phyloP scores from a whole-genome alignment of 2,329 filamentous ascomycete species.

The Cercospora zeina region DNA sequence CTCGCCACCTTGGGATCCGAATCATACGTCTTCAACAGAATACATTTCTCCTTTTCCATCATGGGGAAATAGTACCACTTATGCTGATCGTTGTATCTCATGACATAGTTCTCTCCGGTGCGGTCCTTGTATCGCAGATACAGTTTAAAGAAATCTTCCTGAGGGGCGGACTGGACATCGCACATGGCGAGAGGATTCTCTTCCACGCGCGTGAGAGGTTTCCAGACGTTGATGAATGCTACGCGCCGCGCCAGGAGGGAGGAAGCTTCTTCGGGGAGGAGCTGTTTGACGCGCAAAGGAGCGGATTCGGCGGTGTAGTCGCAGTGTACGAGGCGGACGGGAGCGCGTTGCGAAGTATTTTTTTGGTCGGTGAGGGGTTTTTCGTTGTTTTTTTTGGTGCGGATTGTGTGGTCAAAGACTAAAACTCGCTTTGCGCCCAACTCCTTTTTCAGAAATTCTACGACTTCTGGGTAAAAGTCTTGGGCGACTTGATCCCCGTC shows the following conservation, averaged over 20 bases:
- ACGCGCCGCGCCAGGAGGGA: conserved; percentile 48
- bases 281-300: conserved; percentile 46
- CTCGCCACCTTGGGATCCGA: conserved; percentile 38
- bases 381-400: conserved; percentile 41
- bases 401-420: conserved; percentile 56
- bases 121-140: conserved; percentile 45
- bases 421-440: conserved; percentile 48
- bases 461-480: conserved; percentile 51
- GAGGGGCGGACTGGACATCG: conserved; percentile 42
- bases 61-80: conserved; percentile 46
- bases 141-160: conserved; percentile 47
- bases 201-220: conserved; percentile 48
- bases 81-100: conserved; percentile 40
- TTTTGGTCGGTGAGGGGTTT: conserved; percentile 43
- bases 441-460: conserved; percentile 49
- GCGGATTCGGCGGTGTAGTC: conserved; percentile 52
- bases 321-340: conserved; percentile 55
- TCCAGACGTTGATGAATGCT: conserved; percentile 57
- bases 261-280: conserved; percentile 49
- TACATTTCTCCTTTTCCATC: conserved; percentile 43
- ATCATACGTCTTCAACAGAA: conserved; percentile 47
- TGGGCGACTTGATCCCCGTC: conserved; percentile 46
- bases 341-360: conserved; percentile 44
- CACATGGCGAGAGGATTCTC: conserved; percentile 48
- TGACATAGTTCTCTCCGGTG: conserved; percentile 46